phyloP scores from a whole-genome alignment of 352 stramenopile species.

The Ochromonadaceae sp. region DNA sequence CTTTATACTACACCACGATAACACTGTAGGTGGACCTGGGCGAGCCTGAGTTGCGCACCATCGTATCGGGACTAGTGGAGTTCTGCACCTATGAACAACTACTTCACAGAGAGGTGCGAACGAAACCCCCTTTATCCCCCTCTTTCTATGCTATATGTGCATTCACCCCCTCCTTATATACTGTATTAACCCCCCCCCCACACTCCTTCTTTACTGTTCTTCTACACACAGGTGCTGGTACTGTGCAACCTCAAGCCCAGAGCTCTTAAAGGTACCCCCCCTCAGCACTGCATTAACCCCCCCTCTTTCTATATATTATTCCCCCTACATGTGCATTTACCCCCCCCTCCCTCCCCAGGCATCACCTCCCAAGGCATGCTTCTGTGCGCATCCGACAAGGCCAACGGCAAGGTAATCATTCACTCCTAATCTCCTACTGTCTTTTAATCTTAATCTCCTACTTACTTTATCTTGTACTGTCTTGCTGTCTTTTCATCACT shows the following conservation, averaged over 20 bases:
- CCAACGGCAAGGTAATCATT: too few species aligned
- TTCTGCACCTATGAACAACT: slow-evolving; percentile 31
- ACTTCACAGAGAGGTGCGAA: slow-evolving; percentile 24
- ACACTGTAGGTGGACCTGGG: slow-evolving; percentile 17
- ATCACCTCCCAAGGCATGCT: slow-evolving; percentile 33
- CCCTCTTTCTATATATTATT: not conserved
- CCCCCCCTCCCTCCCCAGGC: slow-evolving; percentile 17
- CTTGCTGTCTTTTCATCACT: not conserved
- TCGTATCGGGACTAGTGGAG: slow-evolving; percentile 32
- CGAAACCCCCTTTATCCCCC: too few species aligned
- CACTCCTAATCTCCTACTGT: too few species aligned
- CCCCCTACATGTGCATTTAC: not conserved
- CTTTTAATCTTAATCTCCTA: not conserved
- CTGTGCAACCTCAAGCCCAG: slow-evolving; percentile 35
- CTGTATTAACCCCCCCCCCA: not conserved
- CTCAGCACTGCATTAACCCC: too few species aligned
- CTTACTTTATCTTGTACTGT: not conserved
- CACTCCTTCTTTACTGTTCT: not conserved
- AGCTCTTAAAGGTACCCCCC: slow-evolving; percentile 23
- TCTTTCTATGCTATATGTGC: not conserved
- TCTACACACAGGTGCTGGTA: slow-evolving; percentile 18
- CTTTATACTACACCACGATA: too few species aligned
- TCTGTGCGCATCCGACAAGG: slow-evolving; percentile 33
- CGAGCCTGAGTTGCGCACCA: slow-evolving; percentile 26
- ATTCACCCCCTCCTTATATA: not conserved